These are phyloP conservation scores for Neurospora pannonica DNA, from an alignment of 495 filamentous ascomycete genomes.

Conservation along the genomic window DNA sequence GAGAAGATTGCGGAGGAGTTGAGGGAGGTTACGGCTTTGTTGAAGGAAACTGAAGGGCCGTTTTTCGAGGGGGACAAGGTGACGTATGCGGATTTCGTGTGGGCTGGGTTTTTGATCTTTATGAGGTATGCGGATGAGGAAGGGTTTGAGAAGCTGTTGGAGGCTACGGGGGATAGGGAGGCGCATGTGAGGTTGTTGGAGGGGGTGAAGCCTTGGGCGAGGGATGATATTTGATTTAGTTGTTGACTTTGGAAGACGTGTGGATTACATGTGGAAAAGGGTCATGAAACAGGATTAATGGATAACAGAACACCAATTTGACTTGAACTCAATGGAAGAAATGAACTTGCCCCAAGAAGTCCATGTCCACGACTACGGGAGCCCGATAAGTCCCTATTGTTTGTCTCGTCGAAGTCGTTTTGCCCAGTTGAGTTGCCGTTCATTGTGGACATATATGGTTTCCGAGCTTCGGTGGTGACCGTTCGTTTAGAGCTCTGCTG, in stretches of 20 bases:
- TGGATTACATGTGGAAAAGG: no score
- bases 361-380: no score
- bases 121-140: conserved; percentile 21
- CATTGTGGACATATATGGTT: not conserved
- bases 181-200: conserved; percentile 29
- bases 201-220: conserved; percentile 29
- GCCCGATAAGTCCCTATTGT: no score
- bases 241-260: no score
- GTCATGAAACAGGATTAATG: no score
- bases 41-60: conserved; percentile 41
- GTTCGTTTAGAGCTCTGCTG: not conserved
- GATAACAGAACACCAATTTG: not conserved
- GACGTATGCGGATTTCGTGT: conserved; percentile 35
- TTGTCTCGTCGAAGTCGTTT: not conserved
- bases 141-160: conserved; percentile 21
- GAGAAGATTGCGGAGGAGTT: conserved; percentile 27
- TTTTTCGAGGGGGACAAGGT: conserved; percentile 33
- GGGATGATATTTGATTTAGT: conserved; percentile 12
- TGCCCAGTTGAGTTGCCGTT: not conserved
- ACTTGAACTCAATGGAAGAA: not conserved
- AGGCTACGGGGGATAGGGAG: conserved; percentile 22
- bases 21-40: conserved; percentile 31
- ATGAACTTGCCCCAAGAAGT: no score
- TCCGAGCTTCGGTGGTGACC: not conserved
- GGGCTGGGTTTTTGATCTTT: conserved; percentile 30